Percentiles rank a stretch among this genome's conserved stretches.
Conservation (phyloP, 2,329 filamentous ascomycete species). For the Graphiopsis chlorocephala region DNA sequence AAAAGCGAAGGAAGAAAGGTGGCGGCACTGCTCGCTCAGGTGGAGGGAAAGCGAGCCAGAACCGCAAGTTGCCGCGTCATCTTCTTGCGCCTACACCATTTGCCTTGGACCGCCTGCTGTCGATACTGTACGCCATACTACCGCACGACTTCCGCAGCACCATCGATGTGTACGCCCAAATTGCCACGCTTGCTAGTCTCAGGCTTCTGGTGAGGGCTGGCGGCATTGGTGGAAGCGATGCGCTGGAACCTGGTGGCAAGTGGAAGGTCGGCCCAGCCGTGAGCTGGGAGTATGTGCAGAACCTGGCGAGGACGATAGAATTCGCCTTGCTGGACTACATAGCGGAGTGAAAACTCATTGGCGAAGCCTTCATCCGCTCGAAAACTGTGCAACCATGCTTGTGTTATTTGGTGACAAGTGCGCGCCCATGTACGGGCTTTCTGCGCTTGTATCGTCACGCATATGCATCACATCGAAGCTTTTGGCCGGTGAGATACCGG, state of each 20-base stretch:
- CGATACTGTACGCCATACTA: constrained; percentile 69
- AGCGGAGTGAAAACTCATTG: constrained; percentile 52
- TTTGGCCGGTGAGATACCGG: neutral
- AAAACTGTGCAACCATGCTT: neutral
- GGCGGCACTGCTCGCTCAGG: constrained; percentile 40
- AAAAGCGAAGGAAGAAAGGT: constrained; percentile 49
- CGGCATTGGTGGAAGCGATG: constrained; percentile 57
- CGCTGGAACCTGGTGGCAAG: constrained; percentile 66
- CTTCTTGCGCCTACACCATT: constrained; percentile 75
- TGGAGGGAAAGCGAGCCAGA: constrained; percentile 37
- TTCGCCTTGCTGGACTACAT: constrained; percentile 79
- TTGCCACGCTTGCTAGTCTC: constrained; percentile 71
- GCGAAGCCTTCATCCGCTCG: neutral
- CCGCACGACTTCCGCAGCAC: constrained; percentile 43
- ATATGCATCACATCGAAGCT: neutral
- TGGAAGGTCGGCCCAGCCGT: constrained; percentile 71
- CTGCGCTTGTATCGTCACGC: neutral
- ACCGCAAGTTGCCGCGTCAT: constrained; percentile 72
- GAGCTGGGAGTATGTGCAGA: constrained; percentile 70
- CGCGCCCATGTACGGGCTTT: neutral
- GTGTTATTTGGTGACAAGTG: neutral
- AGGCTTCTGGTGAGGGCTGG: constrained; percentile 64
- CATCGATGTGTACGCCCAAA: constrained; percentile 51
- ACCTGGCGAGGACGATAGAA: constrained; percentile 68
- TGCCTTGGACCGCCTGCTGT: constrained; percentile 72